phyloP scores from a whole-genome alignment of 2,329 filamentous ascomycete genomes.

The Penicillium sumatraense region DNA sequence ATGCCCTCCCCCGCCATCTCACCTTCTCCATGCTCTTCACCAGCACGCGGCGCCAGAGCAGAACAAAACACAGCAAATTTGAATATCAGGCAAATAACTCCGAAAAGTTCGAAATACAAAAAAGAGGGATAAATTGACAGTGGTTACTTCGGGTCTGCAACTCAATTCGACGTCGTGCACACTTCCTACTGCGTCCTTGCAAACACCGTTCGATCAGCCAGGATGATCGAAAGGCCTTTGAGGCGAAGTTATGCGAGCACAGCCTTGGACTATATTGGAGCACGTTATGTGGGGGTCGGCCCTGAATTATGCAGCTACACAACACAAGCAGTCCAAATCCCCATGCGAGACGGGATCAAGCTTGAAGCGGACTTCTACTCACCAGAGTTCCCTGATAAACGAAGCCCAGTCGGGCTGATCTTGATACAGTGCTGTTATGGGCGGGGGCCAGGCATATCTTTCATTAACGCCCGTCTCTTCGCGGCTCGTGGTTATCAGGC shows the following conservation, averaged over 20 bases:
- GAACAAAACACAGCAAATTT: background rate
- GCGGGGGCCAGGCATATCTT: slow-evolving; percentile 15
- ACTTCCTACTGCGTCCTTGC: background rate
- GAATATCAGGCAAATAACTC: too few relatives aligned
- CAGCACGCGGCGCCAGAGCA: background rate
- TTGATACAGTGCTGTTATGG: slow-evolving; percentile 23
- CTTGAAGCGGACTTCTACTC: slow-evolving; percentile 19
- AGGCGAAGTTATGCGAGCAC: slow-evolving; percentile 11
- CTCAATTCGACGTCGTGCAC: background rate
- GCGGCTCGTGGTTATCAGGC: slow-evolving; percentile 21
- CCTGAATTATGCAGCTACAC: slow-evolving; percentile 22
- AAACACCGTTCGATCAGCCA: background rate
- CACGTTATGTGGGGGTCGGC: slow-evolving; percentile 10
- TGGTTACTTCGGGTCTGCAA: background rate
- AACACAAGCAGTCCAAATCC: slow-evolving; percentile 16
- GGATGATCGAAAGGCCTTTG: slow-evolving; percentile 5
- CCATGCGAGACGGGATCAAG: slow-evolving; percentile 18
- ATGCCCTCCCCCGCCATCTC: background rate
- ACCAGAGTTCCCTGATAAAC: slow-evolving; percentile 11
- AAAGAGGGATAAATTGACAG: background rate
- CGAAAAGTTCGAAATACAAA: too few relatives aligned
- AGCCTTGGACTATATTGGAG: slow-evolving; percentile 16
- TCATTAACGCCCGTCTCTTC: slow-evolving; percentile 19
- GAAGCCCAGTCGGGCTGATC: slow-evolving; percentile 12
- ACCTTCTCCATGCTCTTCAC: background rate